Base-by-base conservation (phyloP, 352 stramenopile species). In the Phytophthora palmivora region DNA sequence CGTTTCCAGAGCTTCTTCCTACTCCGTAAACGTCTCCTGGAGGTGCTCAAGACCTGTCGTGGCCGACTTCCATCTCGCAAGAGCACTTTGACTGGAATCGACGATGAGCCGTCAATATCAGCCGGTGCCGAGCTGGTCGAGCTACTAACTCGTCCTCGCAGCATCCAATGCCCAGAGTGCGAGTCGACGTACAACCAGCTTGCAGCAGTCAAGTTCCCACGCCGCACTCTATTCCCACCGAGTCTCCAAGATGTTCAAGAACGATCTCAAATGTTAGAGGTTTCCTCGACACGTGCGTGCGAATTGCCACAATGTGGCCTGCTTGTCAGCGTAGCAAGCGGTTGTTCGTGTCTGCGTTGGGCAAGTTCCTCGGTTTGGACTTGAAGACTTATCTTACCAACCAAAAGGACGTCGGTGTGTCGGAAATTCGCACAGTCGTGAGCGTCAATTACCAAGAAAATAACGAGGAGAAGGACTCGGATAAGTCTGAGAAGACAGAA, bases 281-380 rank as follows among this genome's bases (percentile, higher is more conserved):
- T n/a, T 91, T 89, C 30, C 67, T 91, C 9, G 52, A 75, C 33
- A 53, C 72, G 22, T 84, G 67, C 28, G 42, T 82, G 6, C 63
- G 52, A 2, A 47, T 82, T 22, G 53, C 83, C 21, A 67, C 70
- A 2, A 52, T 72, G 30, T 88, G 76, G 82, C 39, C 63, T 10
- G 76, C 79, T 18, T 91, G 82, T 26, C 63, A 69, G 12, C 79
- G 79, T n/a, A 79, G 76, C 43, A 70, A 76, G 38, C 59, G 70
- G 58, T 45, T 82, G 52, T 80, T 80, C 46, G 54, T 57, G 4
- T 30, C 61, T 24, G 57, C 76, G 4, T 30, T 91, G 43, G 76
- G 82, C 37, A 76, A 78, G 55, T 91, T 91, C 43, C 48, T 89
- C 2, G 74, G 70, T 32, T 58, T 84, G n/a, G 76, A 91, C 21